Evolutionary conservation across 768 basidiomycete species (phyloP), one percentile per base, ranked within the genome.

Genomic region (Cystobasidium ongulense): DNA sequence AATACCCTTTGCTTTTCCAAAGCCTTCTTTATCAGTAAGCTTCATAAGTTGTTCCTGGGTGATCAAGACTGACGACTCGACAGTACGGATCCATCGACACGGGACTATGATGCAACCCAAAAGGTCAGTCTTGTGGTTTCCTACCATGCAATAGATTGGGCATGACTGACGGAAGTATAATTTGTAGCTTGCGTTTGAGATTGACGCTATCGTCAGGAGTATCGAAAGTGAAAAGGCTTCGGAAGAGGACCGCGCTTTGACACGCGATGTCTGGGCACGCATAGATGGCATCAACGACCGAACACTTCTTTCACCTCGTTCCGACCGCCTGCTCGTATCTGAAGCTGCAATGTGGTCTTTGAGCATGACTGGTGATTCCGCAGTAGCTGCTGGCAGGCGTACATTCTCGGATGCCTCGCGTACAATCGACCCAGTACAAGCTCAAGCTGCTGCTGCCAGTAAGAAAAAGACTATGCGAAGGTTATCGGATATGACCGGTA

Each of bases 161-260:
- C n/a, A n/a, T n/a, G n/a, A n/a, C n/a, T 31, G 18, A 35, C 10
- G 23, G 18, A 0, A n/a, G 21, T 1, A 89, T 79, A 96, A 94
- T 15, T 83, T 95, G 50, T 89, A 89, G 80, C 95, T 98, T 91
- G 93, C 97, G 0, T 91, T 92, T 23, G 93, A 98, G 81, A 91
- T 99, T 7, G 96, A 99, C 82, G 88, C 86, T 23, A 95, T 98
- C 78, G 95, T 99, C 61, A 86, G 95, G 54, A 91, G 90, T 75
- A 97, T 99, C 71, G 95, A 99, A 81, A 95, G 97, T 78, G 93
- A 99, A 84, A 98, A 98, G 84, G 90, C 92, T 70, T 89, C 90
- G 80, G 91, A 92, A 81, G 95, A 98, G 80, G 92, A 95, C 80
- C 87, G 95, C 36, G 92, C 96, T 82, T 90, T 89, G 83, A 74